Base-by-base conservation (phyloP, 768 basidiomycete species). In the Xerocomellus chrysenteron region DNA sequence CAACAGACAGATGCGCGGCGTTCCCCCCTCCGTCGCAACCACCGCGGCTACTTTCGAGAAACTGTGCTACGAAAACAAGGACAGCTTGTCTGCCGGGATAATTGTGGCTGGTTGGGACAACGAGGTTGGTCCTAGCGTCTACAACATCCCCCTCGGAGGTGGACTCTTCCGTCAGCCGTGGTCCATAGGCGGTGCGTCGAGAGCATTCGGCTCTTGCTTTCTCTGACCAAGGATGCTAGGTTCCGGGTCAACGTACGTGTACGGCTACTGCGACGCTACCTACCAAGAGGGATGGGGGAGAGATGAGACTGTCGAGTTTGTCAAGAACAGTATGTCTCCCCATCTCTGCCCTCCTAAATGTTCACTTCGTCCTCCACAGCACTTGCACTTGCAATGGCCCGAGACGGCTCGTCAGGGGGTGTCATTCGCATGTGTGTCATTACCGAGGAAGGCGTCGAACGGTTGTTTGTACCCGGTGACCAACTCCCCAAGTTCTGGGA, bases 201-300 rank as follows among this genome's bases (percentile, higher is more conserved):
- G 36, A 46, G 36, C 36, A 44, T 35, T 14, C 19, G 2, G 14
- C 12, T 24, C 39, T 0, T n/a, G 3, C 39, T 40, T 10, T 52
- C n/a, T 28, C 35, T 49, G 19, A 61, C 26, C 13, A 8, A 21
- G 32, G 11, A 35, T 42, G 19, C 30, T 61, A 93, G 90, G 93
- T 26, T 96, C 94, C 49, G 97, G 97, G 9, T 97, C 94, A 37
- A 94, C 94, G 9, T 99, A 98, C 70, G 94, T 98, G 12, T 99
- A 98, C 68, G 97, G 96, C 50, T 98, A 98, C 76, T 98, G 97
- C 65, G 97, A 99, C 72, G 94, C 97, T n/a, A 98, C 94, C 28
- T 99, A 90, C 71, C 76, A 86, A 73, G 95, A 98, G 30, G 92
- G 90, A 16, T 96, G 92, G 94, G 85, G 83, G 8, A 82, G 82